These are phyloP conservation scores for Allium sativum DNA, from an alignment of 106 monocot species.

Conservation along the genomic window DNA sequence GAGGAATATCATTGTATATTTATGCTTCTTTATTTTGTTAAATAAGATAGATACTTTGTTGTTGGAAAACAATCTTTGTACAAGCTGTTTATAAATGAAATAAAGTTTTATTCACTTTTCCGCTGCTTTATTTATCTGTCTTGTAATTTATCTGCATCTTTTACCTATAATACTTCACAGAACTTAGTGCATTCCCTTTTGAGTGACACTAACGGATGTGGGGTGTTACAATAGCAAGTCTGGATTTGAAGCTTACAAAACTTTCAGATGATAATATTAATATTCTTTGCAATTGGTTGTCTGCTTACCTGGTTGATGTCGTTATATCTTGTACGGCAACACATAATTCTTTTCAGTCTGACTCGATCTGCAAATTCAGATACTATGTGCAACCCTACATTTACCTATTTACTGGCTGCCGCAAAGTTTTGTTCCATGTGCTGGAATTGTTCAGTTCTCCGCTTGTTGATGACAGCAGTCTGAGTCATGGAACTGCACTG, in stretches of 20 bases:
- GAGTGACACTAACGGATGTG: too few species aligned
- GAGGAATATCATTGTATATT: too few species aligned
- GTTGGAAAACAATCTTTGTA: too few species aligned
- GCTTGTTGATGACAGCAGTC: slow-evolving; percentile 12
- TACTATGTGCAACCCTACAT: slow-evolving; percentile 50
- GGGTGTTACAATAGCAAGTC: slow-evolving; percentile 37
- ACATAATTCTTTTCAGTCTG: slow-evolving; percentile 19
- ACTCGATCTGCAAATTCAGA: slow-evolving; percentile 15
- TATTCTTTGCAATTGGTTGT: slow-evolving; percentile 27
- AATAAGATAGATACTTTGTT: too few species aligned
- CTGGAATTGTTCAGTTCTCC: slow-evolving; percentile 31
- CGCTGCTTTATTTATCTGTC: too few species aligned
- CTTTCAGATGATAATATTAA: slow-evolving; percentile 24
- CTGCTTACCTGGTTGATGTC: slow-evolving; percentile 37
- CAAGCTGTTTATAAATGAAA: too few species aligned
- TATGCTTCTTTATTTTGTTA: too few species aligned
- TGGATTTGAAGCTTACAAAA: slow-evolving; percentile 29
- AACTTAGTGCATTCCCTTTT: too few species aligned
- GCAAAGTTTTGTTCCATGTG: slow-evolving; percentile 26
- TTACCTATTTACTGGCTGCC: slow-evolving; percentile 26
- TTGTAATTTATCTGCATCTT: too few species aligned
- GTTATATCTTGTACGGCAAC: slow-evolving; percentile 36
- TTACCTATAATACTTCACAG: too few species aligned
- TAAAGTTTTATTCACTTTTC: too few species aligned
- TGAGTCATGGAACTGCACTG: neutral